Percentiles rank a stretch among this genome's conserved stretches.
Evolutionary conservation across 805 yeast genomes (phyloP).

Genomic region (Kuraishia borneana): DNA sequence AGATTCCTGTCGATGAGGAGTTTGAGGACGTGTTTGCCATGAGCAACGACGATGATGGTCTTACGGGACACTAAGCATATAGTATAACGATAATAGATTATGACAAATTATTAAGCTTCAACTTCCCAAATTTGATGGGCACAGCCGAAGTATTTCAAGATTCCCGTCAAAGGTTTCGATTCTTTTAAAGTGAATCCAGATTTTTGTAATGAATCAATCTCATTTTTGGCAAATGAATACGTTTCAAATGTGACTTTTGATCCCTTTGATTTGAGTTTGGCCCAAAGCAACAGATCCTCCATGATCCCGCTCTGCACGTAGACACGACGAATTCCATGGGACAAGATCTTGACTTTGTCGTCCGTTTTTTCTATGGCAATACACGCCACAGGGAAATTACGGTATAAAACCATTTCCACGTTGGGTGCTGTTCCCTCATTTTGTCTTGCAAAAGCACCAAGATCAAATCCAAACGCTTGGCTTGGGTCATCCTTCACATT

Average conservation of each 20-base stretch:
- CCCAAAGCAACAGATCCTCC: slow-evolving; percentile 53
- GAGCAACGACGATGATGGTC: slow-evolving; percentile 7
- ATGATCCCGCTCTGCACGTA: slow-evolving; percentile 55
- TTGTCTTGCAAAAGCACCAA: slow-evolving; percentile 31
- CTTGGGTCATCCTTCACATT: slow-evolving; percentile 22
- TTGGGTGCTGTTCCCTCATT: slow-evolving; percentile 24
- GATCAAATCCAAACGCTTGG: slow-evolving; percentile 38
- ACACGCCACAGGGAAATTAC: slow-evolving; percentile 64
- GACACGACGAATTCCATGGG: slow-evolving; percentile 56
- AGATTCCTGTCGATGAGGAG: slow-evolving; percentile 12
- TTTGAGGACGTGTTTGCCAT: slow-evolving; percentile 8
- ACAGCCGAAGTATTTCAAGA: background rate
- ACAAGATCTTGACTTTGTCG: slow-evolving; percentile 38
- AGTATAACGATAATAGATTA: background rate
- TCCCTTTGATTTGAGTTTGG: slow-evolving; percentile 28
- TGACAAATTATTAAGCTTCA: background rate
- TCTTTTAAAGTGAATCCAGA: background rate
- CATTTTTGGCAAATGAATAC: slow-evolving; percentile 36
- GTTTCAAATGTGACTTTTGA: slow-evolving; percentile 31
- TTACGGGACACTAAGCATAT: background rate
- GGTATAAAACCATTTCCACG: slow-evolving; percentile 46
- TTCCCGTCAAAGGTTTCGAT: background rate
- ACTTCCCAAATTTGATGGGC: background rate
- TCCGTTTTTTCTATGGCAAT: slow-evolving; percentile 26
- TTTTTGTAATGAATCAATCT: background rate